These are phyloP conservation scores for Diaporthe batatas DNA, from an alignment of 2,329 filamentous ascomycete species.

Conservation along the genomic window DNA sequence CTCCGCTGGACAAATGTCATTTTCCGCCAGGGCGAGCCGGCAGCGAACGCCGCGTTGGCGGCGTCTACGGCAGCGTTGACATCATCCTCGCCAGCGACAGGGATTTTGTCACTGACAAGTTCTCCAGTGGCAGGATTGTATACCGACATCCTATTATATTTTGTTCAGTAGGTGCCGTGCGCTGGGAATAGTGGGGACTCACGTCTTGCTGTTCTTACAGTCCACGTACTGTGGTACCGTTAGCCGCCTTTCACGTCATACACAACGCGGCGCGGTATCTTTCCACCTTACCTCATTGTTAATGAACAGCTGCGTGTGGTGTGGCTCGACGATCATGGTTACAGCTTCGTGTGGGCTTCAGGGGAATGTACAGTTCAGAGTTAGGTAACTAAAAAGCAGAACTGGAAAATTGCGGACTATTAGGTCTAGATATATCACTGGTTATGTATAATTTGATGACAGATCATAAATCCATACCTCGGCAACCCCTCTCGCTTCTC, in stretches of 20 bases:
- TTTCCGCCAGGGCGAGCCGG: background rate
- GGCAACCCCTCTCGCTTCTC: background rate
- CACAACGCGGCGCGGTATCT: background rate
- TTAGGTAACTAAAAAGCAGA: background rate
- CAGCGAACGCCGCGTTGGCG: background rate
- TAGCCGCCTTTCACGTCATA: background rate
- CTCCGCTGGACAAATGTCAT: background rate
- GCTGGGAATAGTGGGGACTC: background rate
- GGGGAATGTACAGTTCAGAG: background rate
- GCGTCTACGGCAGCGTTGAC: background rate
- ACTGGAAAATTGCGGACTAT: no score
- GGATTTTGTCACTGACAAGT: background rate
- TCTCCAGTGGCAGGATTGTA: background rate
- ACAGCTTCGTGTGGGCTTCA: background rate
- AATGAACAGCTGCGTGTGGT: conserved; percentile 3
- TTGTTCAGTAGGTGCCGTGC: background rate
- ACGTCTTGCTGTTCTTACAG: background rate
- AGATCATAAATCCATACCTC: background rate
- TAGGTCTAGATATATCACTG: background rate
- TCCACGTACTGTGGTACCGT: background rate
- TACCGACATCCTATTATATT: background rate
- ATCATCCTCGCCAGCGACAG: background rate
- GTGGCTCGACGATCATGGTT: background rate
- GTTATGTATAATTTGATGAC: background rate
- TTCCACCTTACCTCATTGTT: background rate